These are phyloP conservation scores for Phytophthora cryptogea DNA, from an alignment of 352 stramenopile genomes.

Conservation along the genomic window DNA sequence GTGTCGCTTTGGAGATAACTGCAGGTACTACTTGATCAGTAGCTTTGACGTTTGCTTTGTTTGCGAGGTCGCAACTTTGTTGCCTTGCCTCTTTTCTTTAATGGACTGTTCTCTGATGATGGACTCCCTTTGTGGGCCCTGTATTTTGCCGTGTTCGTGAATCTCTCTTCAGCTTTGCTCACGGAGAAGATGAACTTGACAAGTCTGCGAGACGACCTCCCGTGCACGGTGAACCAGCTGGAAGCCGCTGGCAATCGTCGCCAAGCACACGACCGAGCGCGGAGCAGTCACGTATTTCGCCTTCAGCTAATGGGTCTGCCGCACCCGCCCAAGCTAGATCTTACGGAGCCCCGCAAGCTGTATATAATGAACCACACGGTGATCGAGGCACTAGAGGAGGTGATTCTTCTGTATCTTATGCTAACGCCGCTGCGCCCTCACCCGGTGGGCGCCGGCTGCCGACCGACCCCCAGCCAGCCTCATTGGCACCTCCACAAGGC, in stretches of 20 bases:
- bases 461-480: conserved; percentile 15
- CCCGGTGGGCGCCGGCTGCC: conserved; percentile 22
- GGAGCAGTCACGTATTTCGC: conserved; percentile 26
- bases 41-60: conserved; percentile 19
- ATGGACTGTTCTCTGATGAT: conserved; percentile 40
- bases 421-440: conserved; percentile 37
- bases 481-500: conserved; percentile 17
- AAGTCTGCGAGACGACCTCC: conserved; percentile 26
- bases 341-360: conserved; percentile 55
- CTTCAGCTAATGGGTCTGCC: conserved; percentile 35
- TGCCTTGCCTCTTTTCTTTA: conserved; percentile 21
- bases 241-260: conserved; percentile 35
- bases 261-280: conserved; percentile 20
- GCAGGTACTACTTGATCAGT: conserved; percentile 63
- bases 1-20: conserved; percentile 86
- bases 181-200: conserved; percentile 73
- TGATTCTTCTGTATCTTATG: conserved; percentile 58
- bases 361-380: conserved; percentile 71
- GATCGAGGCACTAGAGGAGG: conserved; percentile 44
- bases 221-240: conserved; percentile 22
- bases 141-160: conserved; percentile 30
- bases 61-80: conserved; percentile 18
- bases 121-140: conserved; percentile 27
- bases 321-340: conserved; percentile 54
- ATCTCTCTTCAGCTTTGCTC: conserved; percentile 69